phyloP scores from a whole-genome alignment of 2,329 filamentous ascomycete species.

The Ascochyta koolunga region DNA sequence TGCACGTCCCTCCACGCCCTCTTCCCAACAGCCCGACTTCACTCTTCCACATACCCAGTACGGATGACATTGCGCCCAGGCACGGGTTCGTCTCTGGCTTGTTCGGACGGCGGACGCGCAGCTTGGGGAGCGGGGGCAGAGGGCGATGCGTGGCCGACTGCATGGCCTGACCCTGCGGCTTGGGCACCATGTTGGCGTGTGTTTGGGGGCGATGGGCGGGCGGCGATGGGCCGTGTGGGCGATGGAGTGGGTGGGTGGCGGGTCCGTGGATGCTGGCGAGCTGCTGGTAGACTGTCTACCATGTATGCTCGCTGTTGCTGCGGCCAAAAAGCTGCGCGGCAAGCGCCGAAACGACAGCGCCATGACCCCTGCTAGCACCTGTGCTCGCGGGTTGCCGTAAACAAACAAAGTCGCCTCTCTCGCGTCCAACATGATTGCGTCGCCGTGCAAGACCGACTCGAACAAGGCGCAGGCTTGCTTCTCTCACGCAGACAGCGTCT shows the following conservation, averaged over 20 bases:
- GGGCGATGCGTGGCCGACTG: constrained; percentile 53
- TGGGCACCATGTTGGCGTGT: constrained; percentile 42
- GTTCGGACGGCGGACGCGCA: constrained; percentile 70
- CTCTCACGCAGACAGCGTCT: constrained; percentile 9
- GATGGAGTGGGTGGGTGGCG: constrained; percentile 2
- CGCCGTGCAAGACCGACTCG: not conserved
- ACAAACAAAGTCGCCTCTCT: constrained; percentile 9
- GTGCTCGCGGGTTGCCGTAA: not conserved
- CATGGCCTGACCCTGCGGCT: constrained; percentile 40
- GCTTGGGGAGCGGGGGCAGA: constrained; percentile 65
- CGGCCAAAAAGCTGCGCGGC: constrained; percentile 19
- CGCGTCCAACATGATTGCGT: constrained; percentile 13
- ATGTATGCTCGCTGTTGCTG: constrained; percentile 1
- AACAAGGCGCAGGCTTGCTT: not conserved
- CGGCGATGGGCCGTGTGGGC: not conserved
- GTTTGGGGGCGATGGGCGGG: not conserved
- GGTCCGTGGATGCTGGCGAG: not conserved
- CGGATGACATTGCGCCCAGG: constrained; percentile 68
- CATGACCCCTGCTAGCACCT: constrained; percentile 8
- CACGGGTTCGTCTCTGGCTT: constrained; percentile 68
- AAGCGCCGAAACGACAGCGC: constrained; percentile 11
- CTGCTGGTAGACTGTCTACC: not conserved
- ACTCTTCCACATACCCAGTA: constrained; percentile 64
- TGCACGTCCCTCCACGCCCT: not conserved
- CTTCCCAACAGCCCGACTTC: no score